Evolutionary conservation across 2,329 filamentous ascomycete species (phyloP).

Genomic region (Colletotrichum sidae): DNA sequence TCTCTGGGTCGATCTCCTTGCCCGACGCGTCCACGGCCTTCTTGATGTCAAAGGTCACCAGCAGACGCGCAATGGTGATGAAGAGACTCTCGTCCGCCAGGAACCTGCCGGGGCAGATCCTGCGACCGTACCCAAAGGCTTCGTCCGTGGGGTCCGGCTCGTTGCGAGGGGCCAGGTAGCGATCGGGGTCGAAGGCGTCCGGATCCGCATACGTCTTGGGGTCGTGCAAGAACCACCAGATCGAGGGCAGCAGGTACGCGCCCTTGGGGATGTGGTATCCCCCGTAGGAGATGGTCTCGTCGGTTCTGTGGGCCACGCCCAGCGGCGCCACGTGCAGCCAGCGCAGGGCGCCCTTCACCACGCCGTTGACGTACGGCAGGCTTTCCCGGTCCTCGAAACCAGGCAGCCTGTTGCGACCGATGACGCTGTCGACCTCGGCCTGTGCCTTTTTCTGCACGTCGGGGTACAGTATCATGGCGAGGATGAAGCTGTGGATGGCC

Average conservation of each 20-base stretch:
- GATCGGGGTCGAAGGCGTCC: slow-evolving; percentile 46
- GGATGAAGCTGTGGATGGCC: slow-evolving; percentile 54
- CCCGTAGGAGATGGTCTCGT: slow-evolving; percentile 34
- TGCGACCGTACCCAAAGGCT: slow-evolving; percentile 39
- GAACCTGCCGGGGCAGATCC: slow-evolving; percentile 37
- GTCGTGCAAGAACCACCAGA: slow-evolving; percentile 66
- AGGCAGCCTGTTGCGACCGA: slow-evolving; percentile 60
- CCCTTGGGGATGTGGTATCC: slow-evolving; percentile 31
- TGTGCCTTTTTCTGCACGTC: slow-evolving; percentile 59
- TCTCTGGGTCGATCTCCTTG: slow-evolving; percentile 43
- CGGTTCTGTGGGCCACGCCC: slow-evolving; percentile 49
- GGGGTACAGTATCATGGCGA: slow-evolving; percentile 60
- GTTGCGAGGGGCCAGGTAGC: slow-evolving; percentile 42
- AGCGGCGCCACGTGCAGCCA: slow-evolving; percentile 66
- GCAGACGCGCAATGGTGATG: slow-evolving; percentile 50
- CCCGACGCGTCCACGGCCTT: slow-evolving; percentile 48
- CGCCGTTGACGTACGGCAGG: slow-evolving; percentile 64
- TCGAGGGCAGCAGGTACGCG: slow-evolving; percentile 39
- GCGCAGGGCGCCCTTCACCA: slow-evolving; percentile 66
- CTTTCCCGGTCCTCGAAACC: slow-evolving; percentile 58
- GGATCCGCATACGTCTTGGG: slow-evolving; percentile 69
- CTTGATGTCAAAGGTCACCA: slow-evolving; percentile 60
- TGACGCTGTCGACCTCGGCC: slow-evolving; percentile 62
- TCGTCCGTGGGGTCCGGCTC: slow-evolving; percentile 30
- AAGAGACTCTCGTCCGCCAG: slow-evolving; percentile 37